Evolutionary conservation across 495 filamentous ascomycete species (phyloP).

Genomic region (Jackrogersella multiformis): DNA sequence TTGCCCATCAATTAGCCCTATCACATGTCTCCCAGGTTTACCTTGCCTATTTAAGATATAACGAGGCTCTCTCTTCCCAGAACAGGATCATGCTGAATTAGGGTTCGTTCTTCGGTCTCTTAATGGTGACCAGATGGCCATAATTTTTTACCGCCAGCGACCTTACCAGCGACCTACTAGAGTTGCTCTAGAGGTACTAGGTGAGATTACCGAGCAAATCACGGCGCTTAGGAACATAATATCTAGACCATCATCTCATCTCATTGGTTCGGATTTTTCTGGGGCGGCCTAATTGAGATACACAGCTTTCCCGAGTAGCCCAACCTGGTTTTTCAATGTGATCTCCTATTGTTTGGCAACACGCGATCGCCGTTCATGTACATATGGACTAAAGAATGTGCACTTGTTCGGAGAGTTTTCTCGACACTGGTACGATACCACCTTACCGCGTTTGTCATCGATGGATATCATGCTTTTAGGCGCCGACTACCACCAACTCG

Average conservation of each 20-base stretch:
- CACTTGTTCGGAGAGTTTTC: not conserved
- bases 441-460: constrained; percentile 13
- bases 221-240: constrained; percentile 34
- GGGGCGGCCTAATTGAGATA: constrained; percentile 12
- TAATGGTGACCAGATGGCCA: constrained; percentile 15
- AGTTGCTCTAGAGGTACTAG: too few species aligned
- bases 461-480: constrained; percentile 17
- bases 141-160: constrained; percentile 33
- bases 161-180: constrained; percentile 26
- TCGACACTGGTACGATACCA: constrained; percentile 18
- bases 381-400: not conserved
- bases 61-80: not conserved
- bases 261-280: constrained; percentile 15
- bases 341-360: constrained; percentile 6
- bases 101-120: not conserved
- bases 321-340: constrained; percentile 13
- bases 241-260: not conserved
- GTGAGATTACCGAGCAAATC: constrained; percentile 43
- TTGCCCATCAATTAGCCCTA: not conserved
- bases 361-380: not conserved
- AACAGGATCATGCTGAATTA: not conserved
- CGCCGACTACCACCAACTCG: constrained; percentile 26
- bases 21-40: not conserved
- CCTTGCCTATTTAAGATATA: not conserved
- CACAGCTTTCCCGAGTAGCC: constrained; percentile 2